Evolutionary conservation across 1,284 basidiomycete genomes (phyloP).

Genomic region (Ganoderma leucocontextum): DNA sequence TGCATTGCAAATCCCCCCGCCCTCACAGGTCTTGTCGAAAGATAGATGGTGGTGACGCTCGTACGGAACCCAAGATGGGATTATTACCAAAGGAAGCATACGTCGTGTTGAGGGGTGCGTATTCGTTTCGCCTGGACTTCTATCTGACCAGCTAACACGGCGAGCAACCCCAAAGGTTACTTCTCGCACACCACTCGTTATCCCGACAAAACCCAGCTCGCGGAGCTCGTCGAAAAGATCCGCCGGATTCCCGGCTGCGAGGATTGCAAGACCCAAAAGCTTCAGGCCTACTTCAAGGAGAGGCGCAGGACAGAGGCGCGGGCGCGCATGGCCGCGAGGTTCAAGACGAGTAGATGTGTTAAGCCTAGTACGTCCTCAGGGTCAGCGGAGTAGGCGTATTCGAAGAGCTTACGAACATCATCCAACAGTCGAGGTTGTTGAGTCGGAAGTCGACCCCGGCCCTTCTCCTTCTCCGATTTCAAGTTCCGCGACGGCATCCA

Average conservation of each 20-base stretch:
- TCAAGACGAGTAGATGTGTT: not conserved
- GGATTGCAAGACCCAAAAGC: not conserved
- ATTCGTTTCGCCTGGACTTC: no score
- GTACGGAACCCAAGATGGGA: not conserved
- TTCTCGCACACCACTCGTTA: not conserved
- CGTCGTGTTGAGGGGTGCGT: not conserved
- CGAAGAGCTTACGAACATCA: not conserved
- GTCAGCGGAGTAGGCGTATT: no score
- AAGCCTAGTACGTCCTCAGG: not conserved
- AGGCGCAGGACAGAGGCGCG: not conserved
- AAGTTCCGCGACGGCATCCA: not conserved
- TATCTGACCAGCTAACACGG: not conserved
- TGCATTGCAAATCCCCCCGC: not conserved
- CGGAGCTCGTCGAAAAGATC: not conserved
- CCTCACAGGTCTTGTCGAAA: not conserved
- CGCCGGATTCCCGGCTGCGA: not conserved
- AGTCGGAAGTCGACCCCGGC: not conserved
- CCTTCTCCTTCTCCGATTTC: not conserved
- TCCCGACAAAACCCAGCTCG: not conserved
- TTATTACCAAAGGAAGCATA: not conserved
- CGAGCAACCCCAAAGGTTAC: not conserved
- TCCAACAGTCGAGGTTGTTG: not conserved
- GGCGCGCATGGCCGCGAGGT: not conserved
- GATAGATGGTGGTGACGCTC: not conserved
- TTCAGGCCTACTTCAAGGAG: conserved; percentile 1